Conservation (phyloP, 1,284 basidiomycete species). For the Exobasidium rhododendri region DNA sequence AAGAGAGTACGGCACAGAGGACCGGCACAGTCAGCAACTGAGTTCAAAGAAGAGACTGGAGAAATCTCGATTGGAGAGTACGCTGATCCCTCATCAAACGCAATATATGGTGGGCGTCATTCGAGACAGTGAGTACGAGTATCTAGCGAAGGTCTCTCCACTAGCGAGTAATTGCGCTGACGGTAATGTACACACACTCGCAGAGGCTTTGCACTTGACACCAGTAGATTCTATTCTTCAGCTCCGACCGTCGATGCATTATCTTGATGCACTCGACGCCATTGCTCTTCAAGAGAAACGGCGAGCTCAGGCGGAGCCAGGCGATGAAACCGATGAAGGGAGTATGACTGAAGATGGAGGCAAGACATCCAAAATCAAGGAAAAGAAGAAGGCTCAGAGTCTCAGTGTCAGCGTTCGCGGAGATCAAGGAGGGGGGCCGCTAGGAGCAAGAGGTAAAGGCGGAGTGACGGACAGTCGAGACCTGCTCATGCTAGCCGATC, state of each 20-base stretch:
- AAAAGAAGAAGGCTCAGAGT: conserved; percentile 28
- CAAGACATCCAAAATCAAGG: conserved; percentile 15
- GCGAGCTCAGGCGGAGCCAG: conserved; percentile 31
- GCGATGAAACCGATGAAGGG: conserved; percentile 15
- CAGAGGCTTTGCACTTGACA: conserved; percentile 43
- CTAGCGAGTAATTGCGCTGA: conserved; percentile 1
- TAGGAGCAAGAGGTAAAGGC: conserved; percentile 15
- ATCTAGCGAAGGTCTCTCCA: conserved; percentile 3
- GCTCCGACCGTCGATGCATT: conserved; percentile 52
- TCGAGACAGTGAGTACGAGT: conserved; percentile 22
- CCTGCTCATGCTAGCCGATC: conserved; percentile 37
- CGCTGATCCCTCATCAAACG: conserved; percentile 42
- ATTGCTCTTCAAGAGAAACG: conserved; percentile 37
- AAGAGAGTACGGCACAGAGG: not conserved
- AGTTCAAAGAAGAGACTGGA: conserved; percentile 33
- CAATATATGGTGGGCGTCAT: conserved; percentile 52
- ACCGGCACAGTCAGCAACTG: not conserved
- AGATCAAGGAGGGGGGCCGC: conserved; percentile 20
- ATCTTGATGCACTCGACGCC: conserved; percentile 47
- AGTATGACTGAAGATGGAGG: conserved; percentile 40
- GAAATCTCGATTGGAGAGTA: conserved; percentile 45
- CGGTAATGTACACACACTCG: conserved; percentile 3
- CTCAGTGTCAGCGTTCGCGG: conserved; percentile 43
- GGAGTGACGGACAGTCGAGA: conserved; percentile 30
- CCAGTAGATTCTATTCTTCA: conserved; percentile 44